Conservation (phyloP, 2,329 filamentous ascomycete species). For the Hypoxylon sp. region DNA sequence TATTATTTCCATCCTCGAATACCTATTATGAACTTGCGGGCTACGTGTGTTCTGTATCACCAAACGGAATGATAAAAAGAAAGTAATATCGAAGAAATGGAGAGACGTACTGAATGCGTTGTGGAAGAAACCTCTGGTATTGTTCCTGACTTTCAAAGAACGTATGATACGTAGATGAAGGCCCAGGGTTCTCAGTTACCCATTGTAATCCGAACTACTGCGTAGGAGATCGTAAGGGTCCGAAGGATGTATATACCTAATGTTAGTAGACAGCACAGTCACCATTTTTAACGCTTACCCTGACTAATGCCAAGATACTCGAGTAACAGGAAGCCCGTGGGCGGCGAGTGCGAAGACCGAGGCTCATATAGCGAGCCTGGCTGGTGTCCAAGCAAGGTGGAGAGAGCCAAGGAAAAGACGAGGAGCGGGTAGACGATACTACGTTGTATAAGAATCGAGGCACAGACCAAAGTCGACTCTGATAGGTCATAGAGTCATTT, state of each 20-base stretch:
- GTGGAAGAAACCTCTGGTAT: background rate
- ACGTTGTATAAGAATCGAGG: slow-evolving; percentile 21
- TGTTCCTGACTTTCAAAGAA: background rate
- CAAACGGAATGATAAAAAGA: background rate
- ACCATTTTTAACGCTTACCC: background rate
- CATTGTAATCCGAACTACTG: background rate
- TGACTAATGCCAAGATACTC: slow-evolving; percentile 42
- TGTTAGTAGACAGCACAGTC: background rate
- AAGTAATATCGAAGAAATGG: too few species aligned
- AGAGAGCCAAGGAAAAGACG: slow-evolving; percentile 5
- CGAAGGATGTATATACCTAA: background rate
- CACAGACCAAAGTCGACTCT: slow-evolving; percentile 15
- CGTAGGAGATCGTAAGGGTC: background rate
- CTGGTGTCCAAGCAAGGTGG: slow-evolving; percentile 12
- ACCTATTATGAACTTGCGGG: background rate
- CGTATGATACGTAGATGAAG: background rate
- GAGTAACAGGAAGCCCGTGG: slow-evolving; percentile 2
- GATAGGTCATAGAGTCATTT: slow-evolving; percentile 26
- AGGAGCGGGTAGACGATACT: slow-evolving; percentile 25
- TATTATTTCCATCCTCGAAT: background rate
- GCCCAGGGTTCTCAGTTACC: background rate
- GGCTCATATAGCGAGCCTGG: slow-evolving; percentile 4
- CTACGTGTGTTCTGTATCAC: background rate
- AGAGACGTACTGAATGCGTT: too few species aligned
- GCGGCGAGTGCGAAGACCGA: slow-evolving; percentile 8